phyloP scores from a whole-genome alignment of 345 rosid genomes.

The Eucalyptus paniculata region DNA sequence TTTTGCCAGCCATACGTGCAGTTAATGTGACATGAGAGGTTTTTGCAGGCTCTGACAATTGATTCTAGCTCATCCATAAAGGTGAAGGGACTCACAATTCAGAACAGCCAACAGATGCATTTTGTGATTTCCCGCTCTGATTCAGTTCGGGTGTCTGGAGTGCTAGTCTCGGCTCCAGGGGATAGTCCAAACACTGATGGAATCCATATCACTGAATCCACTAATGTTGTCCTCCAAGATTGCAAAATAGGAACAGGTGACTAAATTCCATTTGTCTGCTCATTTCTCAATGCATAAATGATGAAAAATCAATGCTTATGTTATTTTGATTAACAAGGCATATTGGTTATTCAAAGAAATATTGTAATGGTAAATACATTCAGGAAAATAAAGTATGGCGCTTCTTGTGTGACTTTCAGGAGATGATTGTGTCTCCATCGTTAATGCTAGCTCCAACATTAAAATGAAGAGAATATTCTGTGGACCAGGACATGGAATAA shows the following conservation, averaged over 20 bases:
- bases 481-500: conserved; percentile 98
- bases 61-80: conserved; percentile 70
- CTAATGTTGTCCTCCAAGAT: conserved; percentile 67
- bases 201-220: conserved; percentile 73
- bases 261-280: not conserved
- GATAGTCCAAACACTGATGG: conserved; percentile 99
- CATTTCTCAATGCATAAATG: not conserved
- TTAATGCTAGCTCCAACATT: conserved; percentile 61
- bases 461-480: conserved; percentile 82
- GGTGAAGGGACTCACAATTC: conserved; percentile 70
- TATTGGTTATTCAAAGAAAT: not conserved
- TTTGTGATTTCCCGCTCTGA: conserved; percentile 60
- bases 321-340: not conserved
- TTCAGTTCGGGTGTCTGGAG: conserved; percentile 49
- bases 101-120: conserved; percentile 95
- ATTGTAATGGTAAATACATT: not conserved
- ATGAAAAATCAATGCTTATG: not conserved
- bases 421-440: conserved; percentile 92
- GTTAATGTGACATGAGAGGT: not conserved
- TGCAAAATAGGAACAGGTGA: conserved; percentile 97
- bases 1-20: not conserved
- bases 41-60: conserved; percentile 78
- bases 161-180: conserved; percentile 65
- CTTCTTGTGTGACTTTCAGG: conserved; percentile 33
- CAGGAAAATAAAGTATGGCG: not conserved